These are phyloP conservation scores for Acacia crassicarpa DNA, from an alignment of 306 rosid species.

Conservation along the genomic window DNA sequence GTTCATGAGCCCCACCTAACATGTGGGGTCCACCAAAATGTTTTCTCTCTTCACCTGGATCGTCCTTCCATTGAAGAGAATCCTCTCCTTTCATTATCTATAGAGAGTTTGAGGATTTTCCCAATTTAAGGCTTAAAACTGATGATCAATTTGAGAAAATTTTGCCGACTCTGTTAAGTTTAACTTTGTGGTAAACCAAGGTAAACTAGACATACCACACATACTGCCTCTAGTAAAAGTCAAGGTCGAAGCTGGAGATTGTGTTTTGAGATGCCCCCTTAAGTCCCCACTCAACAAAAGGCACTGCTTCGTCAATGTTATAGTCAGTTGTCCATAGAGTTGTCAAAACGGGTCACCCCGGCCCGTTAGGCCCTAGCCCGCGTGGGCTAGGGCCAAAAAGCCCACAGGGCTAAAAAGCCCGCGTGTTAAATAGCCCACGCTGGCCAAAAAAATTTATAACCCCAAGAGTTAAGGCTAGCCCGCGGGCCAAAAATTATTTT, in stretches of 20 bases:
- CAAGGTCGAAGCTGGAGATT: slow-evolving; percentile 67
- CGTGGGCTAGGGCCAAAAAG: too few species aligned
- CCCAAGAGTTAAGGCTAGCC: too few species aligned
- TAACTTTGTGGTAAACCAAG: not conserved
- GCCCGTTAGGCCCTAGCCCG: too few species aligned
- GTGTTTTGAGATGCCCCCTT: slow-evolving; percentile 35
- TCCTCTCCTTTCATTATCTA: too few species aligned
- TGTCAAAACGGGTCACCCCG: too few species aligned
- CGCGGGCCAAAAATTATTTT: too few species aligned
- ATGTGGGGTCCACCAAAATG: not conserved
- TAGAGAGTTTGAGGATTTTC: not conserved
- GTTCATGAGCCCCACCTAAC: not conserved
- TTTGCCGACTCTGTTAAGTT: not conserved
- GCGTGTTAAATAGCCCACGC: too few species aligned
- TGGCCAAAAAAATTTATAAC: too few species aligned
- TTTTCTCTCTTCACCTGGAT: too few species aligned
- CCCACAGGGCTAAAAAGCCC: too few species aligned
- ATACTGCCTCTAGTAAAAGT: slow-evolving; percentile 60
- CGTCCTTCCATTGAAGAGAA: too few species aligned
- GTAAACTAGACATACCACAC: slow-evolving; percentile 54
- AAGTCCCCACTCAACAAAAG: slow-evolving; percentile 62
- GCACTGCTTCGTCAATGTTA: slow-evolving; percentile 55
- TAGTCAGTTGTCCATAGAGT: too few species aligned
- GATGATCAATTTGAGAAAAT: not conserved
- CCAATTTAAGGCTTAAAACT: not conserved